Base-by-base conservation (phyloP, 2,329 filamentous ascomycete species). In the Drechslerella dactyloides region DNA sequence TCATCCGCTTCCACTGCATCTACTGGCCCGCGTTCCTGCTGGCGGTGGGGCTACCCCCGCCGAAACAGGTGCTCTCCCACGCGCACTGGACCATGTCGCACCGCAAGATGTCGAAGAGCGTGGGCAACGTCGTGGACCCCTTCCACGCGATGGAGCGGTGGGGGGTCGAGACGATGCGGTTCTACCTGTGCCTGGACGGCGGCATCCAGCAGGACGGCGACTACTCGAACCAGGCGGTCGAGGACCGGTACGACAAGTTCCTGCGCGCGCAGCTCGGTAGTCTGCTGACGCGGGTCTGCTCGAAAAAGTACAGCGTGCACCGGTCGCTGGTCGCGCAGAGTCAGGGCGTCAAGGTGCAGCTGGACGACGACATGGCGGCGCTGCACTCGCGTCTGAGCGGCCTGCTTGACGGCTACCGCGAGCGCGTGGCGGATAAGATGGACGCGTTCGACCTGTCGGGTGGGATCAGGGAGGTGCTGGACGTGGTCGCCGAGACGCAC, bases 21-120 rank as follows among this genome's bases (percentile, higher is more conserved):
- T 99, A 99, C 82, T 99, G 96, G 94, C 94, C 94, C 0, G 94
- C 94, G 2, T 89, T 99, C 76, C 86, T 99, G 15, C 89, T 99
- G 84, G 93, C 94, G 1, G 82, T 97, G 13, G 87, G 88, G 57
- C 83, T 97, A 2, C 89, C 91, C 0, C 82, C 90, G 0, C 91
- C 94, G 0, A 89, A 87, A 77, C 87, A 87, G 74, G 85, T 99
- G 33, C 82, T 99, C 1, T 91, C 91, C 58, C 94, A 99, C 78
- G 92, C 89, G 1, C 94, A 99, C 79, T 99, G 96, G 94, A 96
- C 92, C 13, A 88, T 99, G 81, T 90, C 90, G 63, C 87, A 87
- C 59, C 86, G 88, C 76, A 99, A 99, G 80, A 99, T 99, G 93
- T 93, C 93, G 73, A 99, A 99, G 80, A 96, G 91, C 0, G 86